These are phyloP conservation scores for Mallotus japonicus DNA, from an alignment of 441 rosid genomes.

Conservation along the genomic window DNA sequence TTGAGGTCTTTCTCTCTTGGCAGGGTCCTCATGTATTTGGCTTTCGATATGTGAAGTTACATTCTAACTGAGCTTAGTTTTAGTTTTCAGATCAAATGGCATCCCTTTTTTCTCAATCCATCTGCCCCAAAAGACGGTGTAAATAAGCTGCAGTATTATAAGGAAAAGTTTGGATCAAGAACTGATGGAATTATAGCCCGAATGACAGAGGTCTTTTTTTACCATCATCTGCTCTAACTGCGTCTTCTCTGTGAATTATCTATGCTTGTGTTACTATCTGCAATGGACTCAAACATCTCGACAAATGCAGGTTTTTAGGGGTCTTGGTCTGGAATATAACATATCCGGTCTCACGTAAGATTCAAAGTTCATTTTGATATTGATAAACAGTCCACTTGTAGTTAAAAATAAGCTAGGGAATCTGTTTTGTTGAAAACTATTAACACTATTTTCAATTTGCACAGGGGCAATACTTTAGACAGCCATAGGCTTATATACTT, in stretches of 20 bases:
- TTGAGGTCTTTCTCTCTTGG: conserved; percentile 44
- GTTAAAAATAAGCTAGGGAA: too few species aligned
- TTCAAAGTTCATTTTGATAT: neutral
- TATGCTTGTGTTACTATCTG: neutral
- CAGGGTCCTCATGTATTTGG: neutral
- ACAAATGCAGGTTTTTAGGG: conserved; percentile 48
- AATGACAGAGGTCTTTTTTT: conserved; percentile 57
- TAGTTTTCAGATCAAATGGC: conserved; percentile 59
- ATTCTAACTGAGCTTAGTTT: neutral
- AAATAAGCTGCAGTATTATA: conserved; percentile 56
- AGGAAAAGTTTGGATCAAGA: conserved; percentile 60
- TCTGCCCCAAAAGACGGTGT: conserved; percentile 84
- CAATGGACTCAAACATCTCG: neutral
- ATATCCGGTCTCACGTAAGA: conserved; percentile 66
- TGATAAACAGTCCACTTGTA: neutral
- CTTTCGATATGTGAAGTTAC: neutral
- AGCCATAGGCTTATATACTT: conserved; percentile 84
- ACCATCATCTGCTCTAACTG: neutral
- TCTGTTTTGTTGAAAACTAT: neutral
- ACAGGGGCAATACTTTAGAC: conserved; percentile 75
- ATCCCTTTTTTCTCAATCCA: conserved; percentile 61
- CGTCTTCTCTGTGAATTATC: neutral
- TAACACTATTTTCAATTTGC: conserved; percentile 21
- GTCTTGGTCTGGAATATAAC: conserved; percentile 57
- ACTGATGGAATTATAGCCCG: conserved; percentile 46